Base-by-base conservation (phyloP, 2,329 filamentous ascomycete genomes). In the Colletotrichum camelliae region DNA sequence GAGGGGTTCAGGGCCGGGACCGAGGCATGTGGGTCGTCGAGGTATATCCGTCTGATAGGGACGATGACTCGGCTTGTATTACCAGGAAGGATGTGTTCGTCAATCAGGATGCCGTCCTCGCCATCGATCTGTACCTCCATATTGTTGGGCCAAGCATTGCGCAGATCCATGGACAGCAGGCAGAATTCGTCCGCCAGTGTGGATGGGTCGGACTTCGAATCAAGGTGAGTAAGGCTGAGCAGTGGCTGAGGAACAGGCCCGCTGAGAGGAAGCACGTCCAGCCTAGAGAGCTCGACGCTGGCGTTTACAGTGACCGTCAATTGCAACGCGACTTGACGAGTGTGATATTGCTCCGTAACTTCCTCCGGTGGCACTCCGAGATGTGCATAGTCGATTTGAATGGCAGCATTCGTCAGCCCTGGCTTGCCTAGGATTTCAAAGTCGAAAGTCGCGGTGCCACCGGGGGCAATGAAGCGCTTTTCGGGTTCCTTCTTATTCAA, bases 231-330 rank as follows among this genome's bases (percentile, higher is more conserved):
- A 4, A 86, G 86, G 68, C 84, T 81, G 92, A 94, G 95, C 1
- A 93, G 81, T 5, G 89, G 86, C 35, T 82, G 83, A 2, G 94
- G 93, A 68, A 97, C 91, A 65, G 91, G 88, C 13, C 91, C 90
- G 64, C 92, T 91, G 13, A 98, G 89, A 1, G 95, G 93, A 39
- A 97, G 84, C 21, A 97, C 89, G 80, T 98, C 96, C 78, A 96
- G 92, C 48, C 95, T 91, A 39, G 93, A 90, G 12, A 98, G 88
- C 81, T 98, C 95, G 31, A 98, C 89, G 80, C 95, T 97, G 5
- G 96, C 94, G 81, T 98, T 98, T 64, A 98, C 96, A 7, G 96
- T 98, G 18, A 98, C 91, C 0, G 94, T 95, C 73, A 98, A 87
- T 16, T 95, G 94, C 33, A 98, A 88, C 21, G 93, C 93, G 18